Percentiles rank a stretch among this genome's conserved stretches.
Evolutionary conservation across 2,329 filamentous ascomycete species (phyloP).

Genomic region (Claviceps sp.): DNA sequence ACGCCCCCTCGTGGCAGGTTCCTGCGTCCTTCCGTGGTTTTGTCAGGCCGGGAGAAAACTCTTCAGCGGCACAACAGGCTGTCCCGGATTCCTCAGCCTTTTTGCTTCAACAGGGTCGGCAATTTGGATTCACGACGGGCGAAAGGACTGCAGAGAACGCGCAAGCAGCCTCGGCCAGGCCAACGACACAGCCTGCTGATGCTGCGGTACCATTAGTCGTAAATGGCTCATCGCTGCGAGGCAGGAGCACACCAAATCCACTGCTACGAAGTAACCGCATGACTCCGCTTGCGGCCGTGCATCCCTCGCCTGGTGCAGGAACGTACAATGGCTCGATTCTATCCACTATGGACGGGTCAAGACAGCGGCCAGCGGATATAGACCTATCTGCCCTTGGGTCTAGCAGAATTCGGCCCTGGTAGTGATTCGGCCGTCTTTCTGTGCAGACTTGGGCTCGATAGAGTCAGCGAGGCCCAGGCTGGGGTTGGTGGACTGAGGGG

Average conservation of each 20-base stretch:
- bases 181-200: not conserved
- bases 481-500: no score
- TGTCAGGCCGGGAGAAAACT: not conserved
- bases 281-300: not conserved
- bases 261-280: not conserved
- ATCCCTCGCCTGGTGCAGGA: not conserved
- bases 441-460: not conserved
- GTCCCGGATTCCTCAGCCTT: not conserved
- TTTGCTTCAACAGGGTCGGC: not conserved
- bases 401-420: conserved; percentile 6
- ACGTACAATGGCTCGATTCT: not conserved
- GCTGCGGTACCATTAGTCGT: not conserved
- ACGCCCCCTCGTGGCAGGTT: not conserved
- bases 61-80: not conserved
- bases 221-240: conserved; percentile 3
- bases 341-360: not conserved
- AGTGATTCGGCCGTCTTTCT: not conserved
- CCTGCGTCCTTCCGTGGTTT: not conserved
- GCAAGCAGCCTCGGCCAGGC: not conserved
- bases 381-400: not conserved
- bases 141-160: not conserved
- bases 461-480: not conserved
- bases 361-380: not conserved
- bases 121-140: not conserved
- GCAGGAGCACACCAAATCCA: not conserved